Base-by-base conservation (phyloP, 352 stramenopile genomes). In the Globisporangium acanthophoron region DNA sequence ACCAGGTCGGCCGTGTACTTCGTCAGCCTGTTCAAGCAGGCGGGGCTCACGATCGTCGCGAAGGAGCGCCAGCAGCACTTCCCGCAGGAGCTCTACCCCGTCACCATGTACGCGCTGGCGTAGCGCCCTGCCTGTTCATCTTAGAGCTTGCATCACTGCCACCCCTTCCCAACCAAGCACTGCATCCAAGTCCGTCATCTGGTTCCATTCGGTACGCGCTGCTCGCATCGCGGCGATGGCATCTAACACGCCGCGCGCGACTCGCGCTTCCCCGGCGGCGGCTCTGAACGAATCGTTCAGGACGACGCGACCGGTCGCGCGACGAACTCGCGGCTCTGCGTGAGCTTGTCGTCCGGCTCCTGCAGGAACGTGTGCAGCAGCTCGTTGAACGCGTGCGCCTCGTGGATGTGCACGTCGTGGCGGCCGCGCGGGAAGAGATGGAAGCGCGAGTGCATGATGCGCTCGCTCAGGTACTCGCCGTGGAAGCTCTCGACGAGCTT, bases 31-130 rank as follows among this genome's bases (percentile, higher is more conserved):
- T 98, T 98, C 64, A 70, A 93, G 33, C 77, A 97, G 67, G 92
- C 93, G 18, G 90, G 88, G 11, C 77, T 98, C 40, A 78, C 70
- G 45, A 55, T 99, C 21, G 67, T 98, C 7, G 69, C 73, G 8
- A 81, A 94, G 58, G 57, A 80, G 59, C 78, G 71, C 48, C 94
- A 98, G 67, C 67, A 89, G 21, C 80, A 97, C 64, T 99, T 99
- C 66, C 96, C 96, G 5, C 69, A 90, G 56, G 91, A 98, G 60
- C 88, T 99, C 48, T 98, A 96, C 56, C 92, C 96, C 18, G 96
- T 99, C 18, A 92, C 92, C 65, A 98, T 98, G 85, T 96, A 97
- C 61, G 92, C 94, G 15, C 72, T 94, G 21, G 76, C 76, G 54
- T 90, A 63, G 37, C 49, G n/a, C 39, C 4, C 11, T 3, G 39